Base-by-base conservation (phyloP, 176 grass and related monocot species). In the Oryza punctata region DNA sequence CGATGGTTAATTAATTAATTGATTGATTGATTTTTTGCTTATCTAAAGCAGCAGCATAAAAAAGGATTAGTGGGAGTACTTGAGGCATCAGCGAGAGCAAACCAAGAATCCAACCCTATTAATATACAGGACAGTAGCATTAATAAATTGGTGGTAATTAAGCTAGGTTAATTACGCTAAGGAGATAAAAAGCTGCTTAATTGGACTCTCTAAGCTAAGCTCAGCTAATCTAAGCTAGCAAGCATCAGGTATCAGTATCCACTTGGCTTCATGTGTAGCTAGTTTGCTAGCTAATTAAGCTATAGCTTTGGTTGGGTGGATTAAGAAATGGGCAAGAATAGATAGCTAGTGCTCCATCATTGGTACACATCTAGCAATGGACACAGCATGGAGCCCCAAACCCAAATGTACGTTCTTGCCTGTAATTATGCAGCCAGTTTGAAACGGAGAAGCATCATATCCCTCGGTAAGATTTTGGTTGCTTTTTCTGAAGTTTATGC, bases 321-420 rank as follows among this genome's bases (percentile, higher is more conserved):
- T 23, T 46, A 57, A 86, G 12, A 75, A 73, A 89, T 84, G 35
- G 66, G 4, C 1, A 43, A 59, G 43, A 43, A 66, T 11, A 4
- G 19, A 61, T 76, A 27, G 73, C 7, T 75, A 52, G 24, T 19
- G 66, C 7, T 47, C 37, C 29, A 70, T 88, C 25, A 54, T 54
- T 19, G 49, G 49, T 54, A 19, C 49, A 54, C 49, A 54, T 54
- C 49, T 54, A 54, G 69, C 6, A 69, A 84, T 37, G 41, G 27
- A 11, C 26, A 26, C 26, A 26, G 43, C 86, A 88, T 92, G 83
- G 87, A 89, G 87, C 90, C 87, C 73, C 79, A 70, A 89, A 87
- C 87, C 75, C 87, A 81, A 89, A 49, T 77, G 69, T 75, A 79
- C 46, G 65, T 65, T 72, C 13, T 59, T 86, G 57, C 49, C 80